A percentile compares a stretch with the other conserved stretches of the same genome.
Evolutionary conservation across 345 rosid species (phyloP).

Genomic region (Erucastrum elatum): DNA sequence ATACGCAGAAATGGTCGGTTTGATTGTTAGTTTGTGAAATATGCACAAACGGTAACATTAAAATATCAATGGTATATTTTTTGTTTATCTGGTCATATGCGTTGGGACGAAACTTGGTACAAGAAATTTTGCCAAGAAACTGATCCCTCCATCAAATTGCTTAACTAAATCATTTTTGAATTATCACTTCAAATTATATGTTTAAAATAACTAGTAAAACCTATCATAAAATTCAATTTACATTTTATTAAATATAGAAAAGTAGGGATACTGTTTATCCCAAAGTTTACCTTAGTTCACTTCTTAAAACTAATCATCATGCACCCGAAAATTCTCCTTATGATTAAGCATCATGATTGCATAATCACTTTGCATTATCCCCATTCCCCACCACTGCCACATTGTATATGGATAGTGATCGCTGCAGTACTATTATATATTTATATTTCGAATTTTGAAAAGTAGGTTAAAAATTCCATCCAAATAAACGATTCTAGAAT

Average conservation of each 20-base stretch:
- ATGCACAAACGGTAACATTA: background rate
- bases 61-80: background rate
- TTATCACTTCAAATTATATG: background rate
- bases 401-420: conserved; percentile 28
- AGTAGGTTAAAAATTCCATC: background rate
- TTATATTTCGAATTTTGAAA: conserved; percentile 18
- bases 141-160: background rate
- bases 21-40: background rate
- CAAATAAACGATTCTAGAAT: background rate
- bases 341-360: conserved; percentile 28
- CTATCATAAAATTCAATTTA: background rate
- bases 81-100: background rate
- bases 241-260: background rate
- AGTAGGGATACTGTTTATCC: background rate
- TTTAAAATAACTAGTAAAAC: background rate
- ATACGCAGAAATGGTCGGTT: background rate
- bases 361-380: conserved; percentile 26
- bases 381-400: conserved; percentile 28
- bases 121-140: background rate
- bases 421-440: background rate
- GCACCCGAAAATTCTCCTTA: conserved; percentile 1
- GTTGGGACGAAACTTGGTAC: background rate
- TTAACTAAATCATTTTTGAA: background rate
- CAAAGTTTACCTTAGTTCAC: background rate
- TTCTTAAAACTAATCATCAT: conserved; percentile 4